These are phyloP conservation scores for Xylariaceae sp. DNA, from an alignment of 2,329 filamentous ascomycete genomes.

Conservation along the genomic window DNA sequence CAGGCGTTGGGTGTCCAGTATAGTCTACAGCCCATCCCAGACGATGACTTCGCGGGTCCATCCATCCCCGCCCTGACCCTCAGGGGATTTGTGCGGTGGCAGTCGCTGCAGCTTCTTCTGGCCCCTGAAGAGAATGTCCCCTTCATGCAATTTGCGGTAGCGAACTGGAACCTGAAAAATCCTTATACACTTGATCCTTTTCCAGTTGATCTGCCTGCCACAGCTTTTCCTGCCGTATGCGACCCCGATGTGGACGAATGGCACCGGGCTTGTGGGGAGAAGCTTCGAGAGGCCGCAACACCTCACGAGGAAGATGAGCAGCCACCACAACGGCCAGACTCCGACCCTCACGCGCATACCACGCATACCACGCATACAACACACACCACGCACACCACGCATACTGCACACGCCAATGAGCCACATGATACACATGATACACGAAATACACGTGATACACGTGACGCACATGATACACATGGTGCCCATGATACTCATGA, in stretches of 20 bases:
- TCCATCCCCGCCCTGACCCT: constrained; percentile 76
- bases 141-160: constrained; percentile 75
- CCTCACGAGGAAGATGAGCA: constrained; percentile 33
- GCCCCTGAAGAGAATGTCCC: constrained; percentile 83
- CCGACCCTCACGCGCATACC: constrained; percentile 30
- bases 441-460: too few species aligned
- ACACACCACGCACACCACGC: too few species aligned
- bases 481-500: constrained; percentile 19
- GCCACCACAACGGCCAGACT: constrained; percentile 18
- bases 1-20: constrained; percentile 87
- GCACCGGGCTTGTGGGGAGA: constrained; percentile 73
- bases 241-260: constrained; percentile 79
- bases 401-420: too few species aligned
- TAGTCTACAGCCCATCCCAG: constrained; percentile 65
- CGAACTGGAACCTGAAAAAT: constrained; percentile 69
- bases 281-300: constrained; percentile 58
- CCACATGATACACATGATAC: too few species aligned
- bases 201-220: constrained; percentile 50
- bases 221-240: constrained; percentile 64
- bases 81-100: constrained; percentile 86
- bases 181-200: constrained; percentile 68
- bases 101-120: constrained; percentile 83
- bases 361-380: constrained; percentile 18
- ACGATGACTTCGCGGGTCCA: constrained; percentile 67
- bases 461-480: too few species aligned